phyloP scores from a whole-genome alignment of 2,329 filamentous ascomycete genomes.

The Fusarium tuaranense region DNA sequence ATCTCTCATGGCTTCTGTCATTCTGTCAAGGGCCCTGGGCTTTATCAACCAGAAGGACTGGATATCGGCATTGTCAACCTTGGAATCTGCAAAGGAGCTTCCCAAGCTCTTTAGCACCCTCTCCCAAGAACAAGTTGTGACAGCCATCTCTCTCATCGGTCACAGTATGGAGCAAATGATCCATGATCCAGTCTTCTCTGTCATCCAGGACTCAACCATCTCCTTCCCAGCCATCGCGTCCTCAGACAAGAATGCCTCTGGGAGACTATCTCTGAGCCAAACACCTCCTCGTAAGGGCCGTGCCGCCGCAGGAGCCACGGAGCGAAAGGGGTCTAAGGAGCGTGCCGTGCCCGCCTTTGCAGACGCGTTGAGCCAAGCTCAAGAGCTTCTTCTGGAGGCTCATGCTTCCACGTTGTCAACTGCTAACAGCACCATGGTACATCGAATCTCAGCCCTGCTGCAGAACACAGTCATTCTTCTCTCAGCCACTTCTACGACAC shows the following conservation, averaged over 20 bases:
- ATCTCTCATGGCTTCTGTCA: conserved; percentile 51
- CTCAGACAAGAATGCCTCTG: conserved; percentile 54
- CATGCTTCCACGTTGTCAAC: conserved; percentile 67
- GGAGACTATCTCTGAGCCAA: conserved; percentile 51
- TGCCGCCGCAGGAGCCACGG: conserved; percentile 28
- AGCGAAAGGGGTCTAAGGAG: conserved; percentile 48
- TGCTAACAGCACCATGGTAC: conserved; percentile 69
- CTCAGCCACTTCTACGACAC: conserved; percentile 67
- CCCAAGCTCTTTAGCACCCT: conserved; percentile 55
- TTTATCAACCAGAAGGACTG: conserved; percentile 66
- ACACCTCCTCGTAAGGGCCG: conserved; percentile 51
- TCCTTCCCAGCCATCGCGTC: conserved; percentile 79
- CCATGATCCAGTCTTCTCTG: conserved; percentile 85
- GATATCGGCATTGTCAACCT: conserved; percentile 65
- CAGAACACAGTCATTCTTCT: conserved; percentile 75
- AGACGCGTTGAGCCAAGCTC: conserved; percentile 72
- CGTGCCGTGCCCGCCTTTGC: conserved; percentile 59
- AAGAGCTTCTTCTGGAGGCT: conserved; percentile 73
- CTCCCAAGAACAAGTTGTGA: conserved; percentile 68
- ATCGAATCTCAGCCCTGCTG: conserved; percentile 71
- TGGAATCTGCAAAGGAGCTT: conserved; percentile 63
- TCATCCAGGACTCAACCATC: conserved; percentile 91
- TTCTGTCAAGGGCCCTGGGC: conserved; percentile 56
- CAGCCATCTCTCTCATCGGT: conserved; percentile 75
- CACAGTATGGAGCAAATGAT: conserved; percentile 79